These are phyloP conservation scores for Blastomyces percursus DNA, from an alignment of 2,329 filamentous ascomycete species.

Conservation along the genomic window DNA sequence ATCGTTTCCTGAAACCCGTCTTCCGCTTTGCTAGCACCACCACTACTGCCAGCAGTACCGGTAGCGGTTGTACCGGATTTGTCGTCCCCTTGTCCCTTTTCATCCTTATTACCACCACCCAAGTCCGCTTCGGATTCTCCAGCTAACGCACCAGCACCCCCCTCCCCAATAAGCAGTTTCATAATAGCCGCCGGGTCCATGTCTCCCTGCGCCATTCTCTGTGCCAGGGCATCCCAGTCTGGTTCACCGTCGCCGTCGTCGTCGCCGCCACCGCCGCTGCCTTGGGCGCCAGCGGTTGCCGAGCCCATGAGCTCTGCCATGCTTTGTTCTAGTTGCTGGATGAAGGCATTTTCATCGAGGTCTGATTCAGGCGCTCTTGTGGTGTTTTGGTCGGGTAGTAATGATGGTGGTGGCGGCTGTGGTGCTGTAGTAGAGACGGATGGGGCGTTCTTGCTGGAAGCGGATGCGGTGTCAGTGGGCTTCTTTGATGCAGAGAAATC, in stretches of 20 bases:
- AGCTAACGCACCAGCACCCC: slow-evolving; percentile 12
- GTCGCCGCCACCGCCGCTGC: slow-evolving; percentile 59
- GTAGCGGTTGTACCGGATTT: slow-evolving; percentile 10
- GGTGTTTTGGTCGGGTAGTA: slow-evolving; percentile 16
- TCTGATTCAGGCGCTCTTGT: slow-evolving; percentile 15
- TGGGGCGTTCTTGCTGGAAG: slow-evolving; percentile 20
- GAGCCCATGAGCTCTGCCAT: slow-evolving; percentile 70
- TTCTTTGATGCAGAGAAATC: slow-evolving; percentile 61
- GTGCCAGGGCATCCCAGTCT: slow-evolving; percentile 22
- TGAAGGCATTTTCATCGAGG: slow-evolving; percentile 46
- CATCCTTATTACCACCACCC: slow-evolving; percentile 16
- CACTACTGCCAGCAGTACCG: slow-evolving; percentile 11
- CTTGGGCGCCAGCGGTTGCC: slow-evolving; percentile 44
- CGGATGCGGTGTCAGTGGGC: slow-evolving; percentile 22
- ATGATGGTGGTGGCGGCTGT: slow-evolving; percentile 11
- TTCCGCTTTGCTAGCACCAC: slow-evolving; percentile 31
- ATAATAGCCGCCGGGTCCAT: slow-evolving; percentile 22
- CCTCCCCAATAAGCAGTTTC: slow-evolving; percentile 23
- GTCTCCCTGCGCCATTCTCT: slow-evolving; percentile 23
- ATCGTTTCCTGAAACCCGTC: slow-evolving; percentile 86
- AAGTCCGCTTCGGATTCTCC: slow-evolving; percentile 2
- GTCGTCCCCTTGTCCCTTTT: slow-evolving; percentile 14
- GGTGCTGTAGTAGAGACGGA: slow-evolving; percentile 17
- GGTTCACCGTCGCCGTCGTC: slow-evolving; percentile 48
- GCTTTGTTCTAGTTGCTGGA: slow-evolving; percentile 74